Conservation (phyloP, 2,329 filamentous ascomycete species). For the Didymella lethalis region DNA sequence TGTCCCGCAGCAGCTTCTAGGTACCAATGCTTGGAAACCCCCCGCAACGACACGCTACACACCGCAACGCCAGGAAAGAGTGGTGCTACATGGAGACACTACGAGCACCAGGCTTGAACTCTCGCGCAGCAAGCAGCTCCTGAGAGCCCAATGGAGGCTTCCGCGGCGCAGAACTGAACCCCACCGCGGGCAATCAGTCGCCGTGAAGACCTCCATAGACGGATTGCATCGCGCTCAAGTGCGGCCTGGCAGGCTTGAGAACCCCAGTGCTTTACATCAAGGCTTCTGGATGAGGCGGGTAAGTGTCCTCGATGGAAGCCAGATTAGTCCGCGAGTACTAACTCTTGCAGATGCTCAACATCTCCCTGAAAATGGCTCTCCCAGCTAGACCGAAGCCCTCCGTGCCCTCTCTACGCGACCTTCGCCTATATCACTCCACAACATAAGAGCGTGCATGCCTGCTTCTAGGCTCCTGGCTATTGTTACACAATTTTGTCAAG, state of each 20-base stretch:
- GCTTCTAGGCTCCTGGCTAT: conserved; percentile 1
- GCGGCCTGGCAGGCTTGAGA: not conserved
- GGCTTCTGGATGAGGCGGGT: not conserved
- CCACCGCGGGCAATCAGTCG: not conserved
- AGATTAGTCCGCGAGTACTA: not conserved
- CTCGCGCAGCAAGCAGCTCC: not conserved
- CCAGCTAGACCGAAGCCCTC: not conserved
- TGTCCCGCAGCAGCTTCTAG: not conserved
- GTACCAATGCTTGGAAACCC: not conserved
- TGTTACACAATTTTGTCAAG: conserved; percentile 9
- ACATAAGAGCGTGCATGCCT: conserved; percentile 6
- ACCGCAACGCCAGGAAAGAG: not conserved
- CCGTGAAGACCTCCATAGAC: not conserved
- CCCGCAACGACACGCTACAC: not conserved
- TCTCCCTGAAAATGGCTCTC: not conserved
- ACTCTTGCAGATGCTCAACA: conserved; percentile 6
- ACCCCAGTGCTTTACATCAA: not conserved
- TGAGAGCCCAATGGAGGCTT: not conserved
- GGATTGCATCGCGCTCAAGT: not conserved
- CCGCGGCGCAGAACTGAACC: not conserved
- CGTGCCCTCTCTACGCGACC: conserved; percentile 1
- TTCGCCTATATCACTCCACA: conserved; percentile 4
- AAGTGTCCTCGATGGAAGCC: not conserved
- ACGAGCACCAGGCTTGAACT: conserved; percentile 1
- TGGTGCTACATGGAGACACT: not conserved